Evolutionary conservation across 2,329 filamentous ascomycete genomes (phyloP).

Genomic region (Claviceps fusiformis): DNA sequence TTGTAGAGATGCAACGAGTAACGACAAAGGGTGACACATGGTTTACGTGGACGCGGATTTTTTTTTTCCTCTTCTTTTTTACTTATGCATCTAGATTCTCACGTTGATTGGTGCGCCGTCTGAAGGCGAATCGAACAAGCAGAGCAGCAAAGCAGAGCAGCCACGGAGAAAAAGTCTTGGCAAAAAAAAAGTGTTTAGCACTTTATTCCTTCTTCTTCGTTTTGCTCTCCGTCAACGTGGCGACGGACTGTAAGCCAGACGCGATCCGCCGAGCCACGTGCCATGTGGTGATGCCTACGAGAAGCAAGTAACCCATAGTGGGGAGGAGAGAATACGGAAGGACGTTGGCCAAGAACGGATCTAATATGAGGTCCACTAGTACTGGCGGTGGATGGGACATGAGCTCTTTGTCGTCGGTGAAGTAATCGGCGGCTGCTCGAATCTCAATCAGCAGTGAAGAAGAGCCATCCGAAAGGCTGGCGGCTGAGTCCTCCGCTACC

Average conservation of each 20-base stretch:
- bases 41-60: not conserved
- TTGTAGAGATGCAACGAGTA: conserved; percentile 4
- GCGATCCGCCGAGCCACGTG: conserved; percentile 26
- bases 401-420: conserved; percentile 55
- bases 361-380: conserved; percentile 68
- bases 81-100: conserved; percentile 4
- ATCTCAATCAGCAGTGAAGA: conserved; percentile 60
- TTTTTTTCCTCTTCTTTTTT: not conserved
- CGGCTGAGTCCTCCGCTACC: not conserved
- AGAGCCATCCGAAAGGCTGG: not conserved
- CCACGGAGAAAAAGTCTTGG: not conserved
- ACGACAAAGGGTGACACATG: conserved; percentile 1
- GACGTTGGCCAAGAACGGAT: conserved; percentile 69
- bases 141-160: not conserved
- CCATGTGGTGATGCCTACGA: conserved; percentile 40
- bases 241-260: conserved; percentile 15
- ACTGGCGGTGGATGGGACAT: conserved; percentile 68
- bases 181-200: no score
- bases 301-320: conserved; percentile 53
- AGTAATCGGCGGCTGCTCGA: conserved; percentile 71
- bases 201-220: conserved; percentile 25
- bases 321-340: conserved; percentile 66
- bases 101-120: not conserved
- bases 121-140: not conserved
- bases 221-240: conserved; percentile 11